Conservation (phyloP, 805 yeast species). For the Candida alai region DNA sequence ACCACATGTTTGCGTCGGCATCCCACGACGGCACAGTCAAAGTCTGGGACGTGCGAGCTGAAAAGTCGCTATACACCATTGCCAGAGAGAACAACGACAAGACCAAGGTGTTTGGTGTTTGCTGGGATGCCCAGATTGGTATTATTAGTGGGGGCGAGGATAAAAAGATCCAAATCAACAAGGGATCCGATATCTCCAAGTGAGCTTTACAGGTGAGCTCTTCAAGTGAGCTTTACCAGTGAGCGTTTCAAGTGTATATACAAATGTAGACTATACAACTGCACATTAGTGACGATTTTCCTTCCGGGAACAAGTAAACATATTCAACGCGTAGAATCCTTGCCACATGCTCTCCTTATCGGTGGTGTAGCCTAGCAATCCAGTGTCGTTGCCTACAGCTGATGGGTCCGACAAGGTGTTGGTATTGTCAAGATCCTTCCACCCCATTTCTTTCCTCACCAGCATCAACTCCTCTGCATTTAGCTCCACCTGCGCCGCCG, state of each 20-base stretch:
- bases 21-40: conserved; percentile 96
- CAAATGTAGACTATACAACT: neutral
- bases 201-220: conserved; percentile 9
- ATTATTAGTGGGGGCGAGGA: conserved; percentile 93
- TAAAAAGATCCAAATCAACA: conserved; percentile 84
- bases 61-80: conserved; percentile 75
- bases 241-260: conserved; percentile 2
- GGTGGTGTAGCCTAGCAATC: conserved; percentile 60
- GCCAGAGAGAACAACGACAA: conserved; percentile 60
- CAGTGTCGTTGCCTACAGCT: conserved; percentile 12
- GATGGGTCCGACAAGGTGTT: conserved; percentile 12
- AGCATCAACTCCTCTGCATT: conserved; percentile 61
- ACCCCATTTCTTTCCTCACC: conserved; percentile 58
- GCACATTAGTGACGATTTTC: conserved; percentile 21
- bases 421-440: conserved; percentile 36
- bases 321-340: conserved; percentile 67
- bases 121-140: conserved; percentile 78
- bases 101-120: conserved; percentile 78
- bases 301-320: conserved; percentile 46
- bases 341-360: conserved; percentile 68
- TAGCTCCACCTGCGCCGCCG: conserved; percentile 73
- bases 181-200: conserved; percentile 27
- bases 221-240: neutral
- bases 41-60: conserved; percentile 93
- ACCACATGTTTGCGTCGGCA: conserved; percentile 79